Percentiles rank a stretch among this genome's conserved stretches.
Evolutionary conservation across 2,329 filamentous ascomycete species (phyloP).

Genomic region (Fusarium sp.): DNA sequence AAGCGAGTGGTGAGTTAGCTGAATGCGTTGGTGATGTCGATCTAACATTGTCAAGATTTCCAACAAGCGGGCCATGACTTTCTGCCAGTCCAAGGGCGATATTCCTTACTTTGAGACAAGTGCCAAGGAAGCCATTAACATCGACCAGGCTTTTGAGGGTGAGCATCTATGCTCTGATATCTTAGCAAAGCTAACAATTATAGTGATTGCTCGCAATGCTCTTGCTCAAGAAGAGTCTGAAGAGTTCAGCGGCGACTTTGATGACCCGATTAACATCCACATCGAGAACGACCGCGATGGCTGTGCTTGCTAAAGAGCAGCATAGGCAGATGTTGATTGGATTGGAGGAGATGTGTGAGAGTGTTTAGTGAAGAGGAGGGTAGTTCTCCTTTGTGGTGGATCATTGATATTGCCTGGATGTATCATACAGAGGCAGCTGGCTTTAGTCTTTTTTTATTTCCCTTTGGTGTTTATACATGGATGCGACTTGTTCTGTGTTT

Average conservation of each 20-base stretch:
- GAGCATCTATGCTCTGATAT: slow-evolving; percentile 36
- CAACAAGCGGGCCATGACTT: slow-evolving; percentile 94
- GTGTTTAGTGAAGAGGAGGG: slow-evolving; percentile 25
- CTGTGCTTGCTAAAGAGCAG: slow-evolving; percentile 80
- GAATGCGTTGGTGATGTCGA: background rate
- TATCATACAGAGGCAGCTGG: slow-evolving; percentile 44
- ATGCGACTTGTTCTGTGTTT: slow-evolving; percentile 36
- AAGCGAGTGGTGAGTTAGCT: slow-evolving; percentile 79
- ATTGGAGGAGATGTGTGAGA: slow-evolving; percentile 21
- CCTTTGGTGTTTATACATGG: slow-evolving; percentile 46
- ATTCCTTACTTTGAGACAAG: slow-evolving; percentile 99
- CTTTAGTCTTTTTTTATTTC: slow-evolving; percentile 23
- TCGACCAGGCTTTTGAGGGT: slow-evolving; percentile 84
- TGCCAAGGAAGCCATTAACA: slow-evolving; percentile 98
- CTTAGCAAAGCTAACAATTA: slow-evolving; percentile 7
- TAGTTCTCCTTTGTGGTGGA: slow-evolving; percentile 28
- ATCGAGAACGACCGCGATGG: slow-evolving; percentile 93
- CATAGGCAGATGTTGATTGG: slow-evolving; percentile 16
- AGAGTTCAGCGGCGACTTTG: slow-evolving; percentile 97
- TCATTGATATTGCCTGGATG: slow-evolving; percentile 45
- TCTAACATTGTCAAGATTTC: slow-evolving; percentile 74
- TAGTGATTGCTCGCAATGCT: slow-evolving; percentile 96
- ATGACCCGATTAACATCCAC: slow-evolving; percentile 98
- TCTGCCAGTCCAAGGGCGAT: slow-evolving; percentile 96
- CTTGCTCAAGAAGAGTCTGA: slow-evolving; percentile 97